Conservation (phyloP, 768 basidiomycete species). For the Galerina sulciceps region DNA sequence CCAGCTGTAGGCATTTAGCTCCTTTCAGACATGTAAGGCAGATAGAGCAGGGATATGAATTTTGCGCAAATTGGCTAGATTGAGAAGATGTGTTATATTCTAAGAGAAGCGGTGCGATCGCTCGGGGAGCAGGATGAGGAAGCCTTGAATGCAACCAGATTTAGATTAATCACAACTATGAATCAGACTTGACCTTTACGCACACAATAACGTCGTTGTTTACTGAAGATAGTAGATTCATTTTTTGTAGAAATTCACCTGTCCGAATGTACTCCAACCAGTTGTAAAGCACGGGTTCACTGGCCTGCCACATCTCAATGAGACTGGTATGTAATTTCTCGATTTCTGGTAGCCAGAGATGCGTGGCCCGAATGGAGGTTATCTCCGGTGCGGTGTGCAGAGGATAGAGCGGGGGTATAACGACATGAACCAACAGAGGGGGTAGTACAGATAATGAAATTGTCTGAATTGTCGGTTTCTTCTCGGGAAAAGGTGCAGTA, state of each 20-base stretch:
- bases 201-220: constrained; percentile 42
- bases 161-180: no score
- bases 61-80: constrained; percentile 59
- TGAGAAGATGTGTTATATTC: constrained; percentile 52
- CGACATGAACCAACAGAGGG: constrained; percentile 60
- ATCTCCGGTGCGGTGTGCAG: constrained; percentile 55
- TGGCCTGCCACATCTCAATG: constrained; percentile 61
- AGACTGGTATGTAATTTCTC: constrained; percentile 43
- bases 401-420: constrained; percentile 61
- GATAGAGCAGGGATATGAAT: constrained; percentile 74
- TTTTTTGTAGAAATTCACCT: constrained; percentile 60
- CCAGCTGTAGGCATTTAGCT: constrained; percentile 68
- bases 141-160: constrained; percentile 39
- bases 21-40: constrained; percentile 81
- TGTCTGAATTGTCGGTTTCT: constrained; percentile 19
- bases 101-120: constrained; percentile 52
- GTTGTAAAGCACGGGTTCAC: constrained; percentile 63
- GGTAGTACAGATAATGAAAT: constrained; percentile 59
- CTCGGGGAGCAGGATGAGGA: constrained; percentile 57
- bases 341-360: constrained; percentile 60
- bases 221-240: constrained; percentile 39
- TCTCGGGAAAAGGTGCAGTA: constrained; percentile 2
- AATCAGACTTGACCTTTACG: constrained; percentile 16
- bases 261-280: constrained; percentile 77
- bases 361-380: constrained; percentile 54